Evolutionary conservation across 2,329 filamentous ascomycete genomes (phyloP), one percentile per base, ranked within the genome.

Genomic region (Penicillium sp.): DNA sequence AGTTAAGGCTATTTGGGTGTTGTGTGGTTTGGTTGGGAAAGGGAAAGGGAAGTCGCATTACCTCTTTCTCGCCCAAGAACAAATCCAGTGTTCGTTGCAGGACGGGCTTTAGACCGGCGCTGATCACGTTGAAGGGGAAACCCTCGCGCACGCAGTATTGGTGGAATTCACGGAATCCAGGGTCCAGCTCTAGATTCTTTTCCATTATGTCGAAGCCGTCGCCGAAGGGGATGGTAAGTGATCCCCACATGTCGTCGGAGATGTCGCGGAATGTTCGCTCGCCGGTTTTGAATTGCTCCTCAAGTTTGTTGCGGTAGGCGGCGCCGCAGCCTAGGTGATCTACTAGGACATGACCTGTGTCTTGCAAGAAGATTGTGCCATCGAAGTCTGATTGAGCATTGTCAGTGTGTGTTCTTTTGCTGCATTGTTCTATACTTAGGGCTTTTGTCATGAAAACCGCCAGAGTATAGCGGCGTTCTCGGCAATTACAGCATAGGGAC

Each of bases 161-260:
- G 73, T 88, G 85, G 74, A 89, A 88, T 41, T 76, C 74, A 41
- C 79, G 75, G 72, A 88, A 88, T 57, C 82, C 84, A 0, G 79
- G 78, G 63, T 89, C 86, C 51, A 88, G 84, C 30, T 85, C 80
- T 27, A 88, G 78, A 0, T 76, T 76, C 44, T 81, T 74, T 63
- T 84, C 78, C 81, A 88, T 85, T 29, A 87, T 76, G 51, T 81
- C 76, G 72, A 88, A 88, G 13, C 85, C 85, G 58, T 87, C 81
- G 23, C 86, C 85, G 64, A 88, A 88, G 2, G 85, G 84, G 0
- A 88, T 80, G 57, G 83, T 78, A 8, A 89, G 74, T 0, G 84
- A 87, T 7, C 81, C 82, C 84, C 85, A 88, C 81, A 88, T 87
- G 69, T 88, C 85, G 60, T 88, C 85, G 0, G 84, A 87, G n/a